A percentile compares a stretch with the other conserved stretches of the same genome.
These are phyloP conservation scores for Ogataea trehaloabstinens DNA, from an alignment of 805 yeast genomes.

Conservation along the genomic window DNA sequence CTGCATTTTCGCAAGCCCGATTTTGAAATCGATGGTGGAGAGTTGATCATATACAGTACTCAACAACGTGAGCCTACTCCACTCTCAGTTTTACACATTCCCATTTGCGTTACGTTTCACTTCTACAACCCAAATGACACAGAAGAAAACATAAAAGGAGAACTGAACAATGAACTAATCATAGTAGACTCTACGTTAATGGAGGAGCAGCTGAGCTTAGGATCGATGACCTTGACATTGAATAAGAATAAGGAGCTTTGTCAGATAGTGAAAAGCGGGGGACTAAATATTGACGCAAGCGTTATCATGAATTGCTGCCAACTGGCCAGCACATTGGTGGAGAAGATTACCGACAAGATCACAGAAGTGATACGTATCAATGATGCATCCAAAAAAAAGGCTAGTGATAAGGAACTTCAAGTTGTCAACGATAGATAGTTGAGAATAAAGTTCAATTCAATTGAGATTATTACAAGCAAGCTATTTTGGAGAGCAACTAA, in stretches of 20 bases:
- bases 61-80: conserved; percentile 87
- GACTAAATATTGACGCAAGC: conserved; percentile 74
- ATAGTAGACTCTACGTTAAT: conserved; percentile 72
- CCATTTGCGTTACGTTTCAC: conserved; percentile 86
- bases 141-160: conserved; percentile 72
- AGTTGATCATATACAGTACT: conserved; percentile 62
- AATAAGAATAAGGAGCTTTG: conserved; percentile 90
- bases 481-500: conserved; percentile 1
- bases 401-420: conserved; percentile 26
- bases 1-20: conserved; percentile 84
- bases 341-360: conserved; percentile 61
- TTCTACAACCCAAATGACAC: conserved; percentile 68
- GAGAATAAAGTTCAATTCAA: too few species aligned
- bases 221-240: conserved; percentile 78
- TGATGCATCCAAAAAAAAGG: conserved; percentile 29
- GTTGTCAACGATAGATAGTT: conserved; percentile 34
- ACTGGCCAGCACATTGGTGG: conserved; percentile 63
- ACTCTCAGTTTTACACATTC: conserved; percentile 81
- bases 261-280: conserved; percentile 89
- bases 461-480: too few species aligned
- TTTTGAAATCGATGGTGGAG: conserved; percentile 65
- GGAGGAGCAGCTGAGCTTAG: conserved; percentile 77
- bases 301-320: conserved; percentile 66
- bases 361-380: conserved; percentile 54
- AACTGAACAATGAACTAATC: conserved; percentile 54